Evolutionary conservation across 352 stramenopile species (phyloP), one percentile per base, ranked within the genome.

Genomic region (Globisporangium irregulare): DNA sequence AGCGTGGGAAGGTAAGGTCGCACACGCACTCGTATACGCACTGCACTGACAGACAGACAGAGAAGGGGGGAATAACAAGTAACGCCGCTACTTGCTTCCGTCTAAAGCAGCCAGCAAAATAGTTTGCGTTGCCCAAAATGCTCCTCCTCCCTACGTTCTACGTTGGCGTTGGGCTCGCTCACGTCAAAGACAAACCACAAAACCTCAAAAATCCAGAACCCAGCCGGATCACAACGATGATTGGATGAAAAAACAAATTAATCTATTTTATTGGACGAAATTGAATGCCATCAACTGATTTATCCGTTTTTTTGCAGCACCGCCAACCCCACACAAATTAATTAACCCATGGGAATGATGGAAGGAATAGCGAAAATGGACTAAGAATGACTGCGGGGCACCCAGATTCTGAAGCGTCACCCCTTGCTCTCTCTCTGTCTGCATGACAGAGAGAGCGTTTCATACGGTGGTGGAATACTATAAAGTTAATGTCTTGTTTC

Each of bases 171-270:
- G 14, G 43, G 43, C n/a, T 38, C 4, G n/a, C 32, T 62, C 38
- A 69, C 63, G 36, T 69, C 34, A 55, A 62, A 51, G 43, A 14
- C 43, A 61, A 62, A 32, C 62, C 54, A 48, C 53, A 25, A 62
- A 43, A 32, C 20, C 27, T n/a, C 41, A 24, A 46, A 51, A 63
- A 41, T 46, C 20, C 27, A 59, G 12, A 38, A 59, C 3, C 18
- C 6, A 59, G 20, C 12, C 3, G 4, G 4, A 22, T 5, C 43
- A 7, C 43, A 7, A 24, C 18, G 43, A 10, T 59, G 27, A 43
- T 59, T 59, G 54, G 54, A 20, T 59, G 29, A 41, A 59, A 59
- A 38, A 38, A 6, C 3, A 3, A 5, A 20, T 15, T 1, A 61
- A 53, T 2, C 1, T 4, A 27, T 20, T 2, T 27, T 1, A 68